phyloP scores from a whole-genome alignment of 2,329 filamentous ascomycete genomes.

The Dryadomyces quercivorus region DNA sequence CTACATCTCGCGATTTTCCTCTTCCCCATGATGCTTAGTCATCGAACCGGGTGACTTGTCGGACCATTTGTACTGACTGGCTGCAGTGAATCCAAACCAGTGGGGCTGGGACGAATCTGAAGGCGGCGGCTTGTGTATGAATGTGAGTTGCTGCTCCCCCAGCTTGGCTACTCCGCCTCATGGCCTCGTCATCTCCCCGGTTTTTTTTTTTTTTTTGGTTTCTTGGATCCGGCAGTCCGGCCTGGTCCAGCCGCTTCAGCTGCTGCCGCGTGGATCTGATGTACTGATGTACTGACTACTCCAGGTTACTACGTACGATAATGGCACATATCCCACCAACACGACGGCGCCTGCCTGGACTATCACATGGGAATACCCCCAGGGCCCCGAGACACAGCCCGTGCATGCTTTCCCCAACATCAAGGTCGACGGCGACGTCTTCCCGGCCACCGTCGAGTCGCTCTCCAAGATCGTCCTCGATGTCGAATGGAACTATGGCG shows the following conservation, averaged over 20 bases:
- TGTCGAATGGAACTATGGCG: slow-evolving; percentile 36
- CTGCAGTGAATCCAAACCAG: slow-evolving; percentile 41
- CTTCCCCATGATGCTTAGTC: background rate
- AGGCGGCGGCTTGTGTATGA: slow-evolving; percentile 34
- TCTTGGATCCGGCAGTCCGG: background rate
- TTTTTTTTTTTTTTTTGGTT: background rate
- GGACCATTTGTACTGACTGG: background rate
- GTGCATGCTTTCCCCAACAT: slow-evolving; percentile 45
- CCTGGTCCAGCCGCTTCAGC: background rate
- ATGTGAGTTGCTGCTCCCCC: slow-evolving; percentile 26
- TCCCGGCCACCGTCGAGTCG: slow-evolving; percentile 28
- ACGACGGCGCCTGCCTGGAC: slow-evolving; percentile 34
- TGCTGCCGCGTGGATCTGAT: background rate
- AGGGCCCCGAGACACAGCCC: slow-evolving; percentile 26
- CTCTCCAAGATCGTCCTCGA: slow-evolving; percentile 29
- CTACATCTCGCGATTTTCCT: background rate
- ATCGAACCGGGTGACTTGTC: background rate
- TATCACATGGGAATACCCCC: slow-evolving; percentile 39
- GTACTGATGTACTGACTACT: background rate
- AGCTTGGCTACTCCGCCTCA: background rate
- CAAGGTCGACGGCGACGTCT: slow-evolving; percentile 27
- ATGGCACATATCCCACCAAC: slow-evolving; percentile 34
- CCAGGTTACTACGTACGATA: slow-evolving; percentile 36
- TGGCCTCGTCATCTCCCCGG: background rate
- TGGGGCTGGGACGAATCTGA: slow-evolving; percentile 32